Percentiles rank a stretch among this genome's conserved stretches.
phyloP scores from a whole-genome alignment of 2,329 filamentous ascomycete species.

The Botrytis squamosa region DNA sequence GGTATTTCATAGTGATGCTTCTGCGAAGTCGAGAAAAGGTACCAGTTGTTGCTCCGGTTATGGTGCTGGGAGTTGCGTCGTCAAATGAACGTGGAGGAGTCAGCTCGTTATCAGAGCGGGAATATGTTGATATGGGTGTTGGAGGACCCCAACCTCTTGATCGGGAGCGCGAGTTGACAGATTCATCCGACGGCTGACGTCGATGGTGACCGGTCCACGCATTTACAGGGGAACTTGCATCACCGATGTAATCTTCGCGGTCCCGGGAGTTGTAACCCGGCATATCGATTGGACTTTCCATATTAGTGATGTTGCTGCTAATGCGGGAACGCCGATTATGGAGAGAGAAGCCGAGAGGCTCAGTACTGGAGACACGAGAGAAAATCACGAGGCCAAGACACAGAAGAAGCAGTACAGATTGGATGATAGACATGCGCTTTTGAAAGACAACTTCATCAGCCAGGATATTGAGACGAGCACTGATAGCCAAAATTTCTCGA shows the following conservation, averaged over 20 bases:
- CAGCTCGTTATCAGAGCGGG: constrained; percentile 22
- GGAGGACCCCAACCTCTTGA: constrained; percentile 23
- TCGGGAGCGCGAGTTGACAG: constrained; percentile 19
- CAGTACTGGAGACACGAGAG: constrained; percentile 48
- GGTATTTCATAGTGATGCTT: constrained; percentile 17
- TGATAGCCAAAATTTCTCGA: constrained; percentile 79
- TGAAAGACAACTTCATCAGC: constrained; percentile 88
- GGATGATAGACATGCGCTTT: constrained; percentile 91
- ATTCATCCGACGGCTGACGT: constrained; percentile 20
- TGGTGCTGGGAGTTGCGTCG: not conserved
- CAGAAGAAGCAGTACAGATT: constrained; percentile 81
- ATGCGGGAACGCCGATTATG: constrained; percentile 28
- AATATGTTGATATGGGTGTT: constrained; percentile 25
- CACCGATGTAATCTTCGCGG: constrained; percentile 12
- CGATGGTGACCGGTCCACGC: constrained; percentile 8
- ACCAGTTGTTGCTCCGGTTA: not conserved
- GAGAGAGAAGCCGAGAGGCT: constrained; percentile 31
- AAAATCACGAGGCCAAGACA: constrained; percentile 89
- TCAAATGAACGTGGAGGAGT: constrained; percentile 23
- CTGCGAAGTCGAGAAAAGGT: constrained; percentile 20
- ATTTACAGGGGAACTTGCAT: constrained; percentile 6
- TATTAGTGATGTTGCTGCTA: constrained; percentile 23
- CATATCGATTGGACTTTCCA: constrained; percentile 33
- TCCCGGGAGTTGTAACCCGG: constrained; percentile 26
- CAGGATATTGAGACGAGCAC: constrained; percentile 75